Percentiles rank a stretch among this genome's conserved stretches.
Conservation (phyloP, 2,329 filamentous ascomycete genomes). For the Hirsutella minnesotensis region DNA sequence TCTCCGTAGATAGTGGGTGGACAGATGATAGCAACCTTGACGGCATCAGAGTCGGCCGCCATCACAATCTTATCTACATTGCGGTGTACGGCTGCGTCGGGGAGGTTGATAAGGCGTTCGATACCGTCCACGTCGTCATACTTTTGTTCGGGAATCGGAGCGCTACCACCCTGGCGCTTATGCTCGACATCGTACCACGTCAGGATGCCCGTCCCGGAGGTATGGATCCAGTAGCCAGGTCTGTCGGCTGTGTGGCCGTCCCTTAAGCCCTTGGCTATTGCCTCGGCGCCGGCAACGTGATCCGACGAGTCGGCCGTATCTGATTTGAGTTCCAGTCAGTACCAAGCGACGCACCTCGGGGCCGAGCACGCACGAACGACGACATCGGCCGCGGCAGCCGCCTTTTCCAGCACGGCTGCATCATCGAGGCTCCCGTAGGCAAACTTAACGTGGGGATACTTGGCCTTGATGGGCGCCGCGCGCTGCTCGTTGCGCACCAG, state of each 20-base stretch:
- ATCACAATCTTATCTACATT: constrained; percentile 57
- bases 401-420: constrained; percentile 33
- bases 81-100: constrained; percentile 48
- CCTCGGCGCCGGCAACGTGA: constrained; percentile 23
- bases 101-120: constrained; percentile 39
- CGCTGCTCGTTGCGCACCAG: constrained; percentile 36
- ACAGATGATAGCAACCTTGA: constrained; percentile 33
- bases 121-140: constrained; percentile 51
- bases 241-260: constrained; percentile 28
- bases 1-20: constrained; percentile 40
- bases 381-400: constrained; percentile 37
- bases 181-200: constrained; percentile 30
- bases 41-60: constrained; percentile 20
- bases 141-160: constrained; percentile 28
- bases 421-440: constrained; percentile 37
- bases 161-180: constrained; percentile 29
- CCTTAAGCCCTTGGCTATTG: constrained; percentile 34
- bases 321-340: constrained; percentile 10
- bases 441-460: constrained; percentile 34
- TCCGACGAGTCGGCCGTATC: constrained; percentile 39
- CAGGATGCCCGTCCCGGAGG: constrained; percentile 36
- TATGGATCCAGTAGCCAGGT: constrained; percentile 37
- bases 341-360: background rate
- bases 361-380: constrained; percentile 30
- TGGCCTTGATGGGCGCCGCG: constrained; percentile 27